Conservation (phyloP, 1,284 basidiomycete species). For the Puccinia polysora region DNA sequence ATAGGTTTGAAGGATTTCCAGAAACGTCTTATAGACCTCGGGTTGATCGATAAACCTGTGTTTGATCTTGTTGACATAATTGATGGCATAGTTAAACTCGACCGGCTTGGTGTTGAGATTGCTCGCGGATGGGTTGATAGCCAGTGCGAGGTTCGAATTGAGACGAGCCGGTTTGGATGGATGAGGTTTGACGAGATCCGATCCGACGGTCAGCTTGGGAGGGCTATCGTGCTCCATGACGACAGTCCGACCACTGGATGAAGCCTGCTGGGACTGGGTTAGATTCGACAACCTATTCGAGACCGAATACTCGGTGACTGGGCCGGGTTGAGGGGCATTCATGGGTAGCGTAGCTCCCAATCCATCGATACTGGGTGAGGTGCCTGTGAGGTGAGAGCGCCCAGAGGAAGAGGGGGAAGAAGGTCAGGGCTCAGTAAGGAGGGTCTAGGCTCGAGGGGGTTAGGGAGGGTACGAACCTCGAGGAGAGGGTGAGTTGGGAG, state of each 20-base stretch:
- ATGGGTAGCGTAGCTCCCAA: not conserved
- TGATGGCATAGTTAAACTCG: constrained; percentile 44
- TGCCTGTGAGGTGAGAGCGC: constrained; percentile 7
- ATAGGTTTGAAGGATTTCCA: constrained; percentile 44
- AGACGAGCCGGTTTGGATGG: constrained; percentile 12
- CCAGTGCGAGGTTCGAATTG: constrained; percentile 8
- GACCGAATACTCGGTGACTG: not conserved
- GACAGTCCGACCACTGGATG: not conserved
- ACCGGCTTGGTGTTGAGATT: constrained; percentile 41
- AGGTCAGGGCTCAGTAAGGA: not conserved
- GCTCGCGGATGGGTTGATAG: not conserved
- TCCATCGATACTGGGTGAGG: constrained; percentile 7
- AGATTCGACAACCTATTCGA: not conserved
- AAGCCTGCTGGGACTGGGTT: not conserved
- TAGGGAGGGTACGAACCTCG: constrained; percentile 1
- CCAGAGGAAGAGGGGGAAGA: not conserved
- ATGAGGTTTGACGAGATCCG: constrained; percentile 20
- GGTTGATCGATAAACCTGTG: constrained; percentile 42
- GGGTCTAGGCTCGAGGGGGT: not conserved
- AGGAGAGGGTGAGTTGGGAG: too few species aligned
- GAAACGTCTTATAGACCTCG: constrained; percentile 43
- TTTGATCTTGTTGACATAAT: constrained; percentile 44
- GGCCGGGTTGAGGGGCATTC: not conserved
- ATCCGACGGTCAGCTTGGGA: constrained; percentile 4
- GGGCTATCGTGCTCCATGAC: not conserved